Base-by-base conservation (phyloP, 2,329 filamentous ascomycete species). In the Aspergillus hortae region DNA sequence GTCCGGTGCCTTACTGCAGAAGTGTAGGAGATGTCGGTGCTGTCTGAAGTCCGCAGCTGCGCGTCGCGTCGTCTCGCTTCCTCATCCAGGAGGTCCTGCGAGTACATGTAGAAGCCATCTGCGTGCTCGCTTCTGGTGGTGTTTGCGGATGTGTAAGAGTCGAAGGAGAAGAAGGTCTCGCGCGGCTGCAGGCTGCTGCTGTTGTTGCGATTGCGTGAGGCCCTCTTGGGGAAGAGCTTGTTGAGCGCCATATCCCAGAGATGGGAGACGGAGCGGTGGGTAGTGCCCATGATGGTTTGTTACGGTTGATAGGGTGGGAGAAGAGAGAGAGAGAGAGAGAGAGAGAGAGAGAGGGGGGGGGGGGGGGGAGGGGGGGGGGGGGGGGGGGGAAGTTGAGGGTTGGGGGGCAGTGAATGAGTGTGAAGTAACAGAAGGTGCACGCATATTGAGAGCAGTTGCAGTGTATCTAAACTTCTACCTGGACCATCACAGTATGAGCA, bases 21-120 rank as follows among this genome's bases (percentile, higher is more conserved):
- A 38, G 44, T 33, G 38, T 56, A 63, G 5, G 61, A 61, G 14
- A 14, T 49, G 7, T 53, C 55, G 3, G 59, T 61, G 25, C 59
- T 61, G 14, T 56, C 49, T 6, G 59, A 56, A 5, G 23, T 53
- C 49, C 38, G 55, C 11, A 6, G 40, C 35, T 40, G 47, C 19
- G 51, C 41, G 17, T 53, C 44, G 1, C 27, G 43, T 19, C 38
- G 43, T 47, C 50, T 43, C 21, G 43, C 48, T 40, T 56, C 52
- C 43, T 54, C 35, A 25, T 60, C 54, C 0, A 60, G 38, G 7
- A 59, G 19, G 27, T 55, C 52, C 33, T 59, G 55, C 6, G 60
- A 62, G 51, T 66, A 66, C 30, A 53, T 58, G 43, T 56, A 62
- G 33, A 64, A 61, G 6, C 59, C 60, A 32, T 63, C 56, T 1